These are phyloP conservation scores for Aureobasidium vineae DNA, from an alignment of 2,329 filamentous ascomycete genomes.

Conservation along the genomic window DNA sequence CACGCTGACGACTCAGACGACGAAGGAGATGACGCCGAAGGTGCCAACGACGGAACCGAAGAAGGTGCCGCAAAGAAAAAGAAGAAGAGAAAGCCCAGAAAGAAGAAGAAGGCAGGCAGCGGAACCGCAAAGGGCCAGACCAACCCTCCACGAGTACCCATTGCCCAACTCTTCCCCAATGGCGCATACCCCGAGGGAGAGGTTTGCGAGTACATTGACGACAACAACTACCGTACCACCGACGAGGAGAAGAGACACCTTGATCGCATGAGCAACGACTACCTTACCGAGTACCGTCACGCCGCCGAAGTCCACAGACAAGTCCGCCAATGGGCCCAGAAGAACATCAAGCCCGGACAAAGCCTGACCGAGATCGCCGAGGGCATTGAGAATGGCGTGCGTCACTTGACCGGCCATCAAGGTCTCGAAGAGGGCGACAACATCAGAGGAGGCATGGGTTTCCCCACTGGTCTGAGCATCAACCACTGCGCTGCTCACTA, in stretches of 20 bases:
- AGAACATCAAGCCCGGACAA: slow-evolving; percentile 52
- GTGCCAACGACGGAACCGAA: slow-evolving; percentile 38
- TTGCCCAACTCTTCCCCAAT: slow-evolving; percentile 49
- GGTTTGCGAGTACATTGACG: slow-evolving; percentile 46
- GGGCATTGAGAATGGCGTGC: slow-evolving; percentile 55
- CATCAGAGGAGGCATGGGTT: slow-evolving; percentile 54
- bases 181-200: slow-evolving; percentile 50
- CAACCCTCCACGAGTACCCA: slow-evolving; percentile 48
- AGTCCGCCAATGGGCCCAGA: slow-evolving; percentile 53
- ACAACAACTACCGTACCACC: slow-evolving; percentile 49
- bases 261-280: slow-evolving; percentile 48
- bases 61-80: slow-evolving; percentile 44
- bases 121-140: slow-evolving; percentile 44
- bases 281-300: slow-evolving; percentile 55
- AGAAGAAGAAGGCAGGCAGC: slow-evolving; percentile 41
- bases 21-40: slow-evolving; percentile 41
- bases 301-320: slow-evolving; percentile 58
- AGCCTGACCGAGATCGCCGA: slow-evolving; percentile 52
- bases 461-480: slow-evolving; percentile 55
- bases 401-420: slow-evolving; percentile 51
- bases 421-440: slow-evolving; percentile 54
- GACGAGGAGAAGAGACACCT: slow-evolving; percentile 49
- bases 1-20: slow-evolving; percentile 41
- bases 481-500: slow-evolving; percentile 58
- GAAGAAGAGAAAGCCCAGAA: slow-evolving; percentile 49